Evolutionary conservation across 2,329 filamentous ascomycete species (phyloP).

Genomic region (Cladosporium sp.): DNA sequence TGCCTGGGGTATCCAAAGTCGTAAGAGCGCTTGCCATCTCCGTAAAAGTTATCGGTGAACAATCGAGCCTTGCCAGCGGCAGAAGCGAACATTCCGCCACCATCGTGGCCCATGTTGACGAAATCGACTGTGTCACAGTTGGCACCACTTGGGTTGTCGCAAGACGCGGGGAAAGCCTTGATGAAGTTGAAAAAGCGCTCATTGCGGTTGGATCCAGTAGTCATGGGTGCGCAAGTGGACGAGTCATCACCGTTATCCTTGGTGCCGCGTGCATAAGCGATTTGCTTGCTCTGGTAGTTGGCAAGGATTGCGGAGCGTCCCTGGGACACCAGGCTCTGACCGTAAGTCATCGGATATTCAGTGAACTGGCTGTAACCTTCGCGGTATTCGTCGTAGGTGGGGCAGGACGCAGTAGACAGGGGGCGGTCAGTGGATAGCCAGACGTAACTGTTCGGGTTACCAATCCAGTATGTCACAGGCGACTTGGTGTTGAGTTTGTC

Average conservation of each 20-base stretch:
- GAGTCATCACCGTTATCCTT: constrained; percentile 34
- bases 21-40: constrained; percentile 29
- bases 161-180: constrained; percentile 31
- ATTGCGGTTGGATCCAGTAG: constrained; percentile 32
- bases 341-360: constrained; percentile 30
- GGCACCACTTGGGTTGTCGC: constrained; percentile 18
- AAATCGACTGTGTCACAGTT: constrained; percentile 32
- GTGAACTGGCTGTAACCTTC: constrained; percentile 32
- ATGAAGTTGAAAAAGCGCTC: constrained; percentile 38
- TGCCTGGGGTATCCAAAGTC: constrained; percentile 35
- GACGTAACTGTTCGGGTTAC: constrained; percentile 33
- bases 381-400: constrained; percentile 30
- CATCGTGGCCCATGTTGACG: constrained; percentile 32
- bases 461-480: constrained; percentile 32
- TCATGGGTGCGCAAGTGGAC: constrained; percentile 28
- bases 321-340: constrained; percentile 23
- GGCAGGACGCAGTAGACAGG: constrained; percentile 25
- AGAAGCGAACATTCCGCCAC: constrained; percentile 32
- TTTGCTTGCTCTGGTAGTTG: constrained; percentile 31
- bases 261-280: constrained; percentile 32
- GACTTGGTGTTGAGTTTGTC: constrained; percentile 20
- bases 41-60: constrained; percentile 36
- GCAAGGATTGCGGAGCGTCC: constrained; percentile 29
- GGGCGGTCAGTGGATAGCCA: constrained; percentile 32
- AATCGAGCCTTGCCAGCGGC: constrained; percentile 32